Evolutionary conservation across 2,329 filamentous ascomycete genomes (phyloP), one percentile per base, ranked within the genome.

Genomic region (Dactylonectria macrodidyma): DNA sequence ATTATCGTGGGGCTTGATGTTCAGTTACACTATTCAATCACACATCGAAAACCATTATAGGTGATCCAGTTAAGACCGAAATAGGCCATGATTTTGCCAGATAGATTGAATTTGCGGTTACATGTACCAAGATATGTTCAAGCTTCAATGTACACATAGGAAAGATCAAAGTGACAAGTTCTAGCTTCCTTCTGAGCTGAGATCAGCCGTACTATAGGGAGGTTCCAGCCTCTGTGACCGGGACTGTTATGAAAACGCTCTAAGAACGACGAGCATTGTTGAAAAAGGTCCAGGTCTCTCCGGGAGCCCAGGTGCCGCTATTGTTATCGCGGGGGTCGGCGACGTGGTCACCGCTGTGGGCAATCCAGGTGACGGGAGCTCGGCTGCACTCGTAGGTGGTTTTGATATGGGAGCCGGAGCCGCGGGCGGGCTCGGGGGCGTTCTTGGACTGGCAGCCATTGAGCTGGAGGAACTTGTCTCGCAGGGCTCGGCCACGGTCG

Each of bases 391-490:
- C 54, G 66, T 80, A 78, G 46, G 75, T 72, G 6, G 77, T 77
- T 58, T 75, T 74, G 65, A 74, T 71, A 57, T 74, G 71, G 22
- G 57, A 60, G 9, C 52, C 56, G 5, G 65, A 69, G 12, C 76
- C 74, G 1, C 59, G 48, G 3, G 14, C 26, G 5, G 74, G 75
- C 59, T 77, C 73, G 19, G 68, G 67, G 30, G 75, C 72, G 14
- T 64, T 71, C 68, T 73, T 68, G 58, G 72, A 65, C 38, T 69
- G 68, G 71, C 82, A 84, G 6, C 79, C 78, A 63, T 84, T 83
- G 69, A 80, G 77, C 14, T 62, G 61, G 7, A 83, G 75, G 69
- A 80, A 84, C 60, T 75, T 77, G 69, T 83, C 81, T 11, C 81
- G 79, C 50, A 84, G 73, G 69, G 71, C 55, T n/a, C 78, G 70